Evolutionary conservation across 805 yeast genomes (phyloP).

Genomic region (Scheffersomyces amazonensis): DNA sequence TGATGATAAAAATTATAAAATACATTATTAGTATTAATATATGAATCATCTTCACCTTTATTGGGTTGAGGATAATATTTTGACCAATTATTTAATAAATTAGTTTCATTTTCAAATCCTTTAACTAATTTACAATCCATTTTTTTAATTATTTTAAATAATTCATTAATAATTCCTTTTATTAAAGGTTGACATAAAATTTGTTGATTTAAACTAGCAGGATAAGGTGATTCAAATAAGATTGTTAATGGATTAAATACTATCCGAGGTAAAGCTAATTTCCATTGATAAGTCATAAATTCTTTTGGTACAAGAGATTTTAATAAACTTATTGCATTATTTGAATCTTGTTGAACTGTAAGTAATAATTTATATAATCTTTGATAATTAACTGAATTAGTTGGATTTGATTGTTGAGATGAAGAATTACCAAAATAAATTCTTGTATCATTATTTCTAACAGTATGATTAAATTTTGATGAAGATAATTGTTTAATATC

Average conservation of each 20-base stretch:
- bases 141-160: constrained; percentile 66
- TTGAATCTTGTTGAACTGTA: constrained; percentile 29
- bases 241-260: constrained; percentile 76
- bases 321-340: constrained; percentile 42
- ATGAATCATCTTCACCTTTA: constrained; percentile 25
- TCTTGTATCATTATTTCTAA: constrained; percentile 41
- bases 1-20: constrained; percentile 63
- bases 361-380: constrained; percentile 29
- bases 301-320: constrained; percentile 52
- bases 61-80: constrained; percentile 35
- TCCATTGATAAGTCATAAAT: constrained; percentile 78
- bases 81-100: constrained; percentile 53
- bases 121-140: constrained; percentile 74
- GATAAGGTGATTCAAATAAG: constrained; percentile 67
- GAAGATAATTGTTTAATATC: constrained; percentile 44
- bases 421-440: constrained; percentile 38
- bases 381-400: constrained; percentile 15
- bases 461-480: constrained; percentile 26
- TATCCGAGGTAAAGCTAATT: constrained; percentile 72
- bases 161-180: constrained; percentile 75
- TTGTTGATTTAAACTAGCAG: constrained; percentile 56
- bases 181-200: constrained; percentile 83
- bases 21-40: constrained; percentile 51
- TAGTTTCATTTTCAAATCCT: constrained; percentile 66
- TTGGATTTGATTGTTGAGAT: constrained; percentile 7